These are phyloP conservation scores for Tetrahymena elliotti DNA, from an alignment of 73 alveolate species.

Conservation along the genomic window DNA sequence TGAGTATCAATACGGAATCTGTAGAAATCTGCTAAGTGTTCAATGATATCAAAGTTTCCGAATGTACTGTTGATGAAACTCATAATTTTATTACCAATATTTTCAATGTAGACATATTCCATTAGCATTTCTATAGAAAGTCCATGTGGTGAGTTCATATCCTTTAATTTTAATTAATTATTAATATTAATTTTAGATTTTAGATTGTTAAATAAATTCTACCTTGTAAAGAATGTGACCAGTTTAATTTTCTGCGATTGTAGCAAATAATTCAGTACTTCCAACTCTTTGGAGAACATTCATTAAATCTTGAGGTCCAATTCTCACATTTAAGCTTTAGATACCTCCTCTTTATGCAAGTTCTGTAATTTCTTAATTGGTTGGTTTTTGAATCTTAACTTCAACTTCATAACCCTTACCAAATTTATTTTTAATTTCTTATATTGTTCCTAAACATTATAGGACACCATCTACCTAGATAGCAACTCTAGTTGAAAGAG, in stretches of 20 bases:
- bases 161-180: constrained; percentile 36
- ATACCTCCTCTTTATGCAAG: constrained; percentile 13
- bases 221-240: background rate
- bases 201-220: background rate
- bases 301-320: background rate
- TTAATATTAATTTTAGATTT: background rate
- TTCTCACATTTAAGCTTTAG: background rate
- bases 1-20: constrained; percentile 26
- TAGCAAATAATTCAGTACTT: background rate
- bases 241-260: background rate
- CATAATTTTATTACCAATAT: constrained; percentile 14
- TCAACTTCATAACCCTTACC: constrained; percentile 92
- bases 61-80: constrained; percentile 4
- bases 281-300: background rate
- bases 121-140: constrained; percentile 17
- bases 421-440: constrained; percentile 83
- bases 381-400: constrained; percentile 63
- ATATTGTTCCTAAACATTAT: constrained; percentile 82
- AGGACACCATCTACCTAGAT: constrained; percentile 90
- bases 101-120: constrained; percentile 43
- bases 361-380: constrained; percentile 42
- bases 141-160: constrained; percentile 27
- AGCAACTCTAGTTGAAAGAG: constrained; percentile 83
- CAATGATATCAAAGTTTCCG: constrained; percentile 38
- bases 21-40: constrained; percentile 38